Base-by-base conservation (phyloP, 1,139 yeast species). In the Magnusiomyces fungicola region DNA sequence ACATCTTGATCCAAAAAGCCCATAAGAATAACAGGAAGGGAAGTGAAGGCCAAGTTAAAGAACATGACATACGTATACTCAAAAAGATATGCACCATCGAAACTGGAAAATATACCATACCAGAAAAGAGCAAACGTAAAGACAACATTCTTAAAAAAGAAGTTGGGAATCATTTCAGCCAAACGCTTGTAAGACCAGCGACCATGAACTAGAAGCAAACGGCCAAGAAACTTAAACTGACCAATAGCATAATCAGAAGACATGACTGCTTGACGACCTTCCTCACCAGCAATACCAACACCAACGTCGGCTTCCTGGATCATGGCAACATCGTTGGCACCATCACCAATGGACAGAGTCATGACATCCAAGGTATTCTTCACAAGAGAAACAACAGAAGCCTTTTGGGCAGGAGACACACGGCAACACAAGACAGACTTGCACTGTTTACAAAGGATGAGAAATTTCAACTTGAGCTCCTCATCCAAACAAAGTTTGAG, bases 181-280 rank as follows among this genome's bases (percentile, higher is more conserved):
- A 92, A 75, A 59, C 98, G 75, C 64, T 82, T 83, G 66, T 92
- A 92, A 0, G 96, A 86, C 97, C 97, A 92, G 65, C 97, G 79
- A 37, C 98, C 98, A 69, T 92, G 98, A 22, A 88, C 94, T 48
- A 92, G 70, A 45, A 92, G 70, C 58, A 92, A 73, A 59, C 90
- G 75, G 1, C 86, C 78, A 61, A 92, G 68, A 64, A 78, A 92
- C 60, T 97, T 74, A 70, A 92, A 92, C 67, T 92, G 98, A 12
- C 97, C 98, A 65, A 92, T 73, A 4, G 97, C 98, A 68, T 89
- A 92, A 73, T 92, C 98, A 0, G 97, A 85, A 9, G 96, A 85
- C 98, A 92, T 92, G 16, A 85, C 97, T n/a, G 98, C 98, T 66
- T 92, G 97, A 50, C 97, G 76, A 59, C 98, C 98, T 74, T 92